Conservation (phyloP, 768 basidiomycete species). For the Lactarius tabidus region DNA sequence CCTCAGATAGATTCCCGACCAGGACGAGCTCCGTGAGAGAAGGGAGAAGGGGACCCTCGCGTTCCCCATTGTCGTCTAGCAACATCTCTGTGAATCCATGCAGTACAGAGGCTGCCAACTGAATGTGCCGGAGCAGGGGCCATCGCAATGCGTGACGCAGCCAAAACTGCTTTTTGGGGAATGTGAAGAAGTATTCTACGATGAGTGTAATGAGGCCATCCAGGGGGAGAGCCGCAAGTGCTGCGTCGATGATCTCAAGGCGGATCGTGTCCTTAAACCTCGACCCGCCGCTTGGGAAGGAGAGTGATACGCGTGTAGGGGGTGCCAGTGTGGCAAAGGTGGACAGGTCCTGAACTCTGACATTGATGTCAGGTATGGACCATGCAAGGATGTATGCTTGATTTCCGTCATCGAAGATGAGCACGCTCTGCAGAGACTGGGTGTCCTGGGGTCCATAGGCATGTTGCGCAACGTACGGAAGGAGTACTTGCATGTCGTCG, state of each 20-base stretch:
- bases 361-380: not conserved
- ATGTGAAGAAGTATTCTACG: not conserved
- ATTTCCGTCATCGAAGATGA: not conserved
- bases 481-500: not conserved
- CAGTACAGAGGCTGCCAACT: no score
- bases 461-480: not conserved
- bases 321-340: not conserved
- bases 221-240: not conserved
- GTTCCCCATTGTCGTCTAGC: not conserved
- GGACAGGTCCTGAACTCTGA: not conserved
- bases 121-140: not conserved
- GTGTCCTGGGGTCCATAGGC: constrained; percentile 5
- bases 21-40: not conserved
- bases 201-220: not conserved
- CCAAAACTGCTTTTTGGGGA: not conserved
- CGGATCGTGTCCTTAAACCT: not conserved
- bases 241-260: not conserved
- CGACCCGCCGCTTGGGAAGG: not conserved
- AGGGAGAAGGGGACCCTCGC: not conserved
- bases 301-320: not conserved
- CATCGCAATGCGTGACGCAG: not conserved
- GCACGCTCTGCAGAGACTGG: not conserved
- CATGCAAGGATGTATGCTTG: not conserved
- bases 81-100: not conserved
- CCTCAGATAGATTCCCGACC: no score